Conservation (phyloP, 257 asterid genomes). For the Misopates orontium region DNA sequence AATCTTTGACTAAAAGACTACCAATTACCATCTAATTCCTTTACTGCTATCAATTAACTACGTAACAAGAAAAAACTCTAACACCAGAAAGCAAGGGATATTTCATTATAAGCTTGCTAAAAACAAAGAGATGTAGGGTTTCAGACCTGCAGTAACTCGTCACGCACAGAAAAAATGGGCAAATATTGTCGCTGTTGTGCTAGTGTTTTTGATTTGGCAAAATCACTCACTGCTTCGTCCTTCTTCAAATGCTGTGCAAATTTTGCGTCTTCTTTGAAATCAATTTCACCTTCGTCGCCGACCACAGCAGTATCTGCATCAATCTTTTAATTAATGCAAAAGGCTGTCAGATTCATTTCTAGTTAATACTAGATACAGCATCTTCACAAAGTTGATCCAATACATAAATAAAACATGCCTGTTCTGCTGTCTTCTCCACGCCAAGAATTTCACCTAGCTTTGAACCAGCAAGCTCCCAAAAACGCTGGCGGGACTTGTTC, state of each 20-base stretch:
- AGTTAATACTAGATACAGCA: background rate
- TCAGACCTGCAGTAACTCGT: conserved; percentile 89
- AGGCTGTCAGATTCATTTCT: conserved; percentile 26
- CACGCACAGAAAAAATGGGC: conserved; percentile 94
- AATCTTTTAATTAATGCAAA: conserved; percentile 52
- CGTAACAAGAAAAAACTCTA: too few relatives aligned
- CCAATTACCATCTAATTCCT: too few relatives aligned
- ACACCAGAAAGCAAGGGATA: too few relatives aligned
- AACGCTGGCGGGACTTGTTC: conserved; percentile 92
- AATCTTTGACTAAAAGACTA: too few relatives aligned
- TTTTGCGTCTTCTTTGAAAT: conserved; percentile 91
- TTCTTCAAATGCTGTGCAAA: conserved; percentile 90
- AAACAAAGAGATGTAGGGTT: conserved; percentile 6
- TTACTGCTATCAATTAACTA: too few relatives aligned
- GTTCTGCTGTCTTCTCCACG: conserved; percentile 91
- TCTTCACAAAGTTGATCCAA: conserved; percentile 21
- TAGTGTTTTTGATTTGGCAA: conserved; percentile 69
- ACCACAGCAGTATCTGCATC: conserved; percentile 97
- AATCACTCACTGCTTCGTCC: conserved; percentile 80
- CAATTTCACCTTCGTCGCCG: conserved; percentile 96
- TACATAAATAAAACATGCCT: conserved; percentile 44
- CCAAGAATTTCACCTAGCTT: conserved; percentile 94
- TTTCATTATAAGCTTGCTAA: too few relatives aligned
- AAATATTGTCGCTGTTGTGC: conserved; percentile 86
- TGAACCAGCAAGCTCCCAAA: conserved; percentile 99